phyloP scores from a whole-genome alignment of 2,329 filamentous ascomycete genomes.

The Colletotrichum camelliae region DNA sequence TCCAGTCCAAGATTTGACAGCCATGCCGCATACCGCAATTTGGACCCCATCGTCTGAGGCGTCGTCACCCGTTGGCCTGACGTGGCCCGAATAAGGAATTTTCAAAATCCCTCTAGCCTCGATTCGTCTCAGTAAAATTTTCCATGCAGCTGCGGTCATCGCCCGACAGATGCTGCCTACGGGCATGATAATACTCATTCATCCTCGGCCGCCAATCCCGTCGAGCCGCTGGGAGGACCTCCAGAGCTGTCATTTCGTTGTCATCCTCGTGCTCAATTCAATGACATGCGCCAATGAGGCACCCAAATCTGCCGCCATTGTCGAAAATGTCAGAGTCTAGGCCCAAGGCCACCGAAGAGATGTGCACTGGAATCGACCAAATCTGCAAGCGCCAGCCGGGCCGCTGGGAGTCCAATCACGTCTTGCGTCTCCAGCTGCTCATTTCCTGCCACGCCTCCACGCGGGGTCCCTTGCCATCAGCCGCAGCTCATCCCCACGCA shows the following conservation, averaged over 20 bases:
- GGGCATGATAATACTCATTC: neutral
- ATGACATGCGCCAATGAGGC: neutral
- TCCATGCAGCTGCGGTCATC: neutral
- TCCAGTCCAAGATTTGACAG: neutral
- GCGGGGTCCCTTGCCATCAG: slow-evolving; percentile 3
- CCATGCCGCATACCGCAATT: neutral
- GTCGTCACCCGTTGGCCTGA: neutral
- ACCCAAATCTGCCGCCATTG: neutral
- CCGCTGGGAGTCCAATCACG: neutral
- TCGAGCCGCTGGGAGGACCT: neutral
- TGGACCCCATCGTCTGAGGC: neutral
- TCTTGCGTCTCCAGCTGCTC: neutral
- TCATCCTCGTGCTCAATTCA: neutral
- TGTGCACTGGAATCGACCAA: neutral
- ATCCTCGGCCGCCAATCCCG: neutral
- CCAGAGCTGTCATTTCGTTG: neutral
- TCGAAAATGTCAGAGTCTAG: neutral
- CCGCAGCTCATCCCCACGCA: neutral
- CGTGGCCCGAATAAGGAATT: neutral
- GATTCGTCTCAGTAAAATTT: neutral
- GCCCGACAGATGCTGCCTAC: neutral
- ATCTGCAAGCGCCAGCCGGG: neutral
- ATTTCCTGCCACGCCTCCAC: neutral
- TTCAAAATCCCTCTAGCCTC: neutral
- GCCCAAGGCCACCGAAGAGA: neutral